Evolutionary conservation across 2,329 filamentous ascomycete genomes (phyloP).

Genomic region (Tolypocladium pustulatum): DNA sequence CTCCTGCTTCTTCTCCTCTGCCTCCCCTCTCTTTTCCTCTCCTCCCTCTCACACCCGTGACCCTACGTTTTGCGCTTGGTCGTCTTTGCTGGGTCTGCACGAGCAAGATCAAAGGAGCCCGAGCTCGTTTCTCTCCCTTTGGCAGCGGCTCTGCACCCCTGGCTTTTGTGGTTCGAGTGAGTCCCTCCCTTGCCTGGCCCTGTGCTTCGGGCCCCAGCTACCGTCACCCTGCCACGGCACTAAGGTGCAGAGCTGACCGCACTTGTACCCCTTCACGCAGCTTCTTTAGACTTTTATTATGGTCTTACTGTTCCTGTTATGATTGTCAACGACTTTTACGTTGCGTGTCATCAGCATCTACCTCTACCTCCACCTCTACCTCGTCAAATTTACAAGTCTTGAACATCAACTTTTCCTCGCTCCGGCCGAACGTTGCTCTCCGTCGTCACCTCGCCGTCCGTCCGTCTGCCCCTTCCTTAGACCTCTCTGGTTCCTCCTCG

Average conservation of each 20-base stretch:
- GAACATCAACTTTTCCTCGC: background rate
- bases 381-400: background rate
- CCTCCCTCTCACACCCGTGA: background rate
- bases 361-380: background rate
- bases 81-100: background rate
- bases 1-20: background rate
- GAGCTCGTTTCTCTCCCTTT: background rate
- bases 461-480: background rate
- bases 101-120: background rate
- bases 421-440: background rate
- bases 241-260: background rate
- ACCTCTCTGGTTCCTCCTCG: background rate
- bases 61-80: background rate
- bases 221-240: background rate
- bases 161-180: background rate
- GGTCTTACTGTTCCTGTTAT: conserved; percentile 2
- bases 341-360: background rate
- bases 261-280: conserved; percentile 3
- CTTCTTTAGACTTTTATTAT: conserved; percentile 1
- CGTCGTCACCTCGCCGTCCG: background rate
- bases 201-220: background rate
- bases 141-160: background rate
- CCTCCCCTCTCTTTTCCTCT: background rate
- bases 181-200: background rate
- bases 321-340: background rate